These are phyloP conservation scores for Mycena pura DNA, from an alignment of 768 basidiomycete species.

Conservation along the genomic window DNA sequence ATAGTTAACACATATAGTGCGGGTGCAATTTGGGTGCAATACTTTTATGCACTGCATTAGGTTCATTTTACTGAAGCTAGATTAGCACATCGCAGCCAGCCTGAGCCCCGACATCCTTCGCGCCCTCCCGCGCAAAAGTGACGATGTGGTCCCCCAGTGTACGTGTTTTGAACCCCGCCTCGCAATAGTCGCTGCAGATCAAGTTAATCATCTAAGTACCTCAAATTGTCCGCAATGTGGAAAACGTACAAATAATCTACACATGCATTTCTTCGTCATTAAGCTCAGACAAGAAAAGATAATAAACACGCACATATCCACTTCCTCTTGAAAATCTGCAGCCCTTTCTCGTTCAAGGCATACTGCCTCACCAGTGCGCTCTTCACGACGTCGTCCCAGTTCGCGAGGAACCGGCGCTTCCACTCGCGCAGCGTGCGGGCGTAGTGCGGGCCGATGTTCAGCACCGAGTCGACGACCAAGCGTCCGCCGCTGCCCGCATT, in stretches of 20 bases:
- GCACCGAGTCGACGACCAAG: conserved; percentile 58
- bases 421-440: conserved; percentile 65
- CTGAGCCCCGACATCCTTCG: no score
- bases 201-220: no score
- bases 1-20: no score
- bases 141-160: conserved; percentile 28
- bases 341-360: conserved; percentile 5
- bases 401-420: conserved; percentile 51
- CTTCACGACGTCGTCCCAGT: conserved; percentile 50
- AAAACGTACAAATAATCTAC: conserved; percentile 23
- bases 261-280: no score
- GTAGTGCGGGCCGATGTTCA: conserved; percentile 68
- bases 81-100: conserved; percentile 27
- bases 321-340: conserved; percentile 23
- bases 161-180: conserved; percentile 25
- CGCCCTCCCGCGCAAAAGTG: conserved; percentile 28
- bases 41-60: no score
- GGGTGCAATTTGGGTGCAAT: no score
- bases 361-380: conserved; percentile 53
- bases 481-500: conserved; percentile 46
- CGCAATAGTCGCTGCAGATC: conserved; percentile 21
- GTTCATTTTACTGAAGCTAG: no score
- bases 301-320: conserved; percentile 22
- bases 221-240: no score
- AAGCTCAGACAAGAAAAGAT: not conserved